phyloP scores from a whole-genome alignment of 306 rosid genomes.

The Acacia acuminata region DNA sequence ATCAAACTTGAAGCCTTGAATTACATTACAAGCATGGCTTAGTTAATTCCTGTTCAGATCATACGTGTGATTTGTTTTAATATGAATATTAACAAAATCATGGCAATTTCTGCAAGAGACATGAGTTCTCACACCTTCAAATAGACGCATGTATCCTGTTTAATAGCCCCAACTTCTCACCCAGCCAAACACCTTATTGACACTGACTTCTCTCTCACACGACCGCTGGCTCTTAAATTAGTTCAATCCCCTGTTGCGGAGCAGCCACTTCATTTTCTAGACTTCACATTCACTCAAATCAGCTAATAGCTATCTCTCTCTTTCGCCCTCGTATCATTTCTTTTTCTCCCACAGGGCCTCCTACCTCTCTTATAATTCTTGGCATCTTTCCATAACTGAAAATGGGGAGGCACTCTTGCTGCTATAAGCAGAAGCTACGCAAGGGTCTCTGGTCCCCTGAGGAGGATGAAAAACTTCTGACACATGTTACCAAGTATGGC shows the following conservation, averaged over 20 bases:
- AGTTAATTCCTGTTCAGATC: slow-evolving; percentile 11
- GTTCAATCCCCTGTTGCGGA: not conserved
- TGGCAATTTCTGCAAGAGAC: not conserved
- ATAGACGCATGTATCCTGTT: not conserved
- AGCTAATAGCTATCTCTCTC: slow-evolving; percentile 30
- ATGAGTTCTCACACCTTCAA: not conserved
- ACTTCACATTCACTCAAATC: slow-evolving; percentile 19
- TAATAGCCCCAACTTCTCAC: not conserved
- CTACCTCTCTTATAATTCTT: slow-evolving; percentile 30
- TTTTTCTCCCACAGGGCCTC: slow-evolving; percentile 23
- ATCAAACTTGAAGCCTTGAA: slow-evolving; percentile 26
- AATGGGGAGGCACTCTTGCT: slow-evolving; percentile 72
- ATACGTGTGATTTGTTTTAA: not conserved
- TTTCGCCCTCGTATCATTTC: slow-evolving; percentile 29
- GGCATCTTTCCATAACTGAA: slow-evolving; percentile 21
- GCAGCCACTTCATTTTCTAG: slow-evolving; percentile 11
- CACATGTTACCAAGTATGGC: slow-evolving; percentile 51
- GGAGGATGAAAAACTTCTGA: slow-evolving; percentile 63
- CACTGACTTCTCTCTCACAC: not conserved
- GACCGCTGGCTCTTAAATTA: not conserved
- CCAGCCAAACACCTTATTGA: not conserved
- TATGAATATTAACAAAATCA: not conserved
- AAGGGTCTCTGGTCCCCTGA: slow-evolving; percentile 71
- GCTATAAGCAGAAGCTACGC: slow-evolving; percentile 66
- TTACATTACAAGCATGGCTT: slow-evolving; percentile 36